Evolutionary conservation across 1,284 basidiomycete genomes (phyloP).

Genomic region (Grifola frondosa): DNA sequence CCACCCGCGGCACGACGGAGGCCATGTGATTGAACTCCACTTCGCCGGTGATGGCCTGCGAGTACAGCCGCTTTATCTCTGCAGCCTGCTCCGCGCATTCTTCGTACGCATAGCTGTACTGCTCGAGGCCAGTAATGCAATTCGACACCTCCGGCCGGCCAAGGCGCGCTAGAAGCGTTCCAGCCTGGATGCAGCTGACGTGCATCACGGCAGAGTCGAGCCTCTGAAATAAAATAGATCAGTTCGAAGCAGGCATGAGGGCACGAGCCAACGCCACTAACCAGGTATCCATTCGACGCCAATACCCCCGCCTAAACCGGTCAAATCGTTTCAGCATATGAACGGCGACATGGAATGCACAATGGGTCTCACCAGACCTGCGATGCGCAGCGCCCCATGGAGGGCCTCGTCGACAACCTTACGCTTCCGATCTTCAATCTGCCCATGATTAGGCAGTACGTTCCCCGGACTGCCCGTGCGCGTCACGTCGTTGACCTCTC

Average conservation of each 20-base stretch:
- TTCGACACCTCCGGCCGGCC: slow-evolving; percentile 79
- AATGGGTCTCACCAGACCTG: slow-evolving; percentile 69
- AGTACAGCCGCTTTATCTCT: slow-evolving; percentile 61
- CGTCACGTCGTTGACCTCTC: slow-evolving; percentile 57
- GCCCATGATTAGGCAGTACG: slow-evolving; percentile 38
- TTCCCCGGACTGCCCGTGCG: slow-evolving; percentile 39
- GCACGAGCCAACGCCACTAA: slow-evolving; percentile 31
- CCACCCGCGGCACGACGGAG: slow-evolving; percentile 27
- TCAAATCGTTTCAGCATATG: background rate
- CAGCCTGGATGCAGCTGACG: slow-evolving; percentile 80
- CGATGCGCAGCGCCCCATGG: slow-evolving; percentile 82
- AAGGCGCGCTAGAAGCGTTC: slow-evolving; percentile 76
- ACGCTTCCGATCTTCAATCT: slow-evolving; percentile 65
- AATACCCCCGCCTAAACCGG: slow-evolving; percentile 65
- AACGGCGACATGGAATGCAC: background rate
- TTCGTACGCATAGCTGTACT: slow-evolving; percentile 85
- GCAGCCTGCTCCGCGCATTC: slow-evolving; percentile 79
- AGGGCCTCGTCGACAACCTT: slow-evolving; percentile 79
- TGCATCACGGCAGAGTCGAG: slow-evolving; percentile 85
- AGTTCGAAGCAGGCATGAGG: background rate
- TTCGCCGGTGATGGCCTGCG: slow-evolving; percentile 46
- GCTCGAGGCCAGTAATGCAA: slow-evolving; percentile 82
- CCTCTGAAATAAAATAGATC: slow-evolving; percentile 41
- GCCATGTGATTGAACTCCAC: slow-evolving; percentile 57
- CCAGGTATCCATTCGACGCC: slow-evolving; percentile 81